Base-by-base conservation (phyloP, 164 flowering plant genomes). In the Magnolia officinalis region DNA sequence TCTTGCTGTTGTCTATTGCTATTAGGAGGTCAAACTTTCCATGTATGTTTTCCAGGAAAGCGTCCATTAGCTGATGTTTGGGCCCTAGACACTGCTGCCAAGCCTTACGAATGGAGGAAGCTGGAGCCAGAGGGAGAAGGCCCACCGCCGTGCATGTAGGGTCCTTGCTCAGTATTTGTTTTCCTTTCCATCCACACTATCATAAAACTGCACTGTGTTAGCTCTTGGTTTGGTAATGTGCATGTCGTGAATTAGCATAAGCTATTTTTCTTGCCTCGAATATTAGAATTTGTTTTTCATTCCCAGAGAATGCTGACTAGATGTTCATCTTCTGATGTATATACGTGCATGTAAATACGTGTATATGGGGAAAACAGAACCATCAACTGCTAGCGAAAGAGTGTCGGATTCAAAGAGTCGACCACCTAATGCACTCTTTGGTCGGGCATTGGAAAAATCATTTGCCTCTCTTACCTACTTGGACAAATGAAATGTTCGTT, bases 91-190 rank as follows among this genome's bases (percentile, higher is more conserved):
- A 96, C 99, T 65, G 99, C 99, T 81, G 99, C 99, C 66, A 96
- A 96, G 82, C 99, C 99, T 79, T 96, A 96, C 81, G 99, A 96
- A 83, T 96, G 99, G 99, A 86, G 98, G 78, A 96, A 93, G 80
- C 81, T 96, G 87, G 99, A 96, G 81, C 98, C 99, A n/a, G 99
- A 96, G 86, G 99, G 99, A 65, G 99, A 96, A 78, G 99, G 99
- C 75, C 99, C 99, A 72, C 99, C 99, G 73, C 98, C 99, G 59
- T 96, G 99, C 96, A 96, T 94, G 99, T 96, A 87, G 80, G 83
- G 74, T 64, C 61, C 74, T 67, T 64, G 24, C 37, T 67, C 23
- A 64, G 24, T 21, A 10, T 24, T 11, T 31, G 26, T 72, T 20
- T 52, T 24, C 21, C 6, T 20, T 19, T 63, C 52, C 74, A 63